Conservation (phyloP, 441 rosid genomes). For the Rhodomyrtus psidioides region DNA sequence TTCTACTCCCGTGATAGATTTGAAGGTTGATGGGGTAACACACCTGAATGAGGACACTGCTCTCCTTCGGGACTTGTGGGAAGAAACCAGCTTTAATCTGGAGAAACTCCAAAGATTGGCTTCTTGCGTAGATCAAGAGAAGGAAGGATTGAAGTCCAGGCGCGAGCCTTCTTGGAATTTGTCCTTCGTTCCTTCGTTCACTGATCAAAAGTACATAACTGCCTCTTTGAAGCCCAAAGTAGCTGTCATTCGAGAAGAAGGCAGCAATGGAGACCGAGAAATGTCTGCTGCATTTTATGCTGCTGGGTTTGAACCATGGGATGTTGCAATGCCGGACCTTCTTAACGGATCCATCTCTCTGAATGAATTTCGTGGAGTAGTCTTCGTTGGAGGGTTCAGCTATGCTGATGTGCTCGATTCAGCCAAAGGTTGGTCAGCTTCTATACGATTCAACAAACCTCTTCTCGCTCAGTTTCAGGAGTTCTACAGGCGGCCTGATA, state of each 20-base stretch:
- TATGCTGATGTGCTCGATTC: slow-evolving; percentile 96
- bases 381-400: slow-evolving; percentile 95
- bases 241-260: slow-evolving; percentile 93
- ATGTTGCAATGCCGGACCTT: slow-evolving; percentile 87
- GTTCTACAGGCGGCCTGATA: slow-evolving; percentile 80
- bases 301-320: slow-evolving; percentile 98
- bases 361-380: slow-evolving; percentile 67
- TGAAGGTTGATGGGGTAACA: slow-evolving; percentile 53
- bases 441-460: slow-evolving; percentile 73
- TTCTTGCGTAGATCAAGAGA: slow-evolving; percentile 81
- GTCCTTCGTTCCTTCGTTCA: slow-evolving; percentile 66
- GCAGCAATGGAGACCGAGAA: slow-evolving; percentile 96
- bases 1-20: slow-evolving; percentile 35
- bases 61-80: slow-evolving; percentile 85
- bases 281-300: slow-evolving; percentile 91
- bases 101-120: slow-evolving; percentile 79
- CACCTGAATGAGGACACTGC: slow-evolving; percentile 54
- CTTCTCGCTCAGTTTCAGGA: slow-evolving; percentile 77
- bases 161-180: slow-evolving; percentile 70
- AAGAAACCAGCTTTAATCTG: slow-evolving; percentile 84
- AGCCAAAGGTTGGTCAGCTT: slow-evolving; percentile 98
- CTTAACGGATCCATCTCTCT: slow-evolving; percentile 54
- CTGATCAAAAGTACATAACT: slow-evolving; percentile 50
- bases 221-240: slow-evolving; percentile 71
- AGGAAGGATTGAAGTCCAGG: slow-evolving; percentile 74